A percentile compares a stretch with the other conserved stretches of the same genome.
These are phyloP conservation scores for Lactifluus piperatus DNA, from an alignment of 768 basidiomycete species.

Conservation along the genomic window DNA sequence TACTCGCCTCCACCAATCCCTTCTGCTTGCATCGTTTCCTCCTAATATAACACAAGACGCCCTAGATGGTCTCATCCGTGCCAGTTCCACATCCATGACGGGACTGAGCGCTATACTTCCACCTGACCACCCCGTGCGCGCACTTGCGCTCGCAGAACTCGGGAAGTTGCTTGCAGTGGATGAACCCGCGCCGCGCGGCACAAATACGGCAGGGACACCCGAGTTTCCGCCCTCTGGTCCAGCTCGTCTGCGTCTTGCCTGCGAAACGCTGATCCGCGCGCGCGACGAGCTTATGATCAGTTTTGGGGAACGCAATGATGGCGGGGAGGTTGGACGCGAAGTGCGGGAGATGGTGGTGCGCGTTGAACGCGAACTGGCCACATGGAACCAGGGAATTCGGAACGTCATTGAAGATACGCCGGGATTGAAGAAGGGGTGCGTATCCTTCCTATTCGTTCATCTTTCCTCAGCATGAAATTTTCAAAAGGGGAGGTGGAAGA, in stretches of 20 bases:
- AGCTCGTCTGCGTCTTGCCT: constrained; percentile 51
- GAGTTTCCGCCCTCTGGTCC: constrained; percentile 63
- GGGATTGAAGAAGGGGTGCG: constrained; percentile 2
- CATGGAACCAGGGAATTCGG: constrained; percentile 56
- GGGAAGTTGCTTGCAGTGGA: constrained; percentile 78
- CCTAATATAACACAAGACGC: constrained; percentile 35
- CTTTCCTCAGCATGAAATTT: too few relatives aligned
- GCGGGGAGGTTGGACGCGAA: constrained; percentile 60
- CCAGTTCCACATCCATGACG: constrained; percentile 42
- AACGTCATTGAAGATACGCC: constrained; percentile 43
- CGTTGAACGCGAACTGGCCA: constrained; percentile 63
- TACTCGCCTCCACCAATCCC: constrained; percentile 57
- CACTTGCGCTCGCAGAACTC: constrained; percentile 65
- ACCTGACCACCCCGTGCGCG: constrained; percentile 69
- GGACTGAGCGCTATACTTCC: constrained; percentile 48
- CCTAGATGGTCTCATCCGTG: constrained; percentile 56
- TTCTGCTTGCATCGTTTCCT: constrained; percentile 49
- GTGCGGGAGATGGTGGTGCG: constrained; percentile 50
- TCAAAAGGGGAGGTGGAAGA: too few relatives aligned
- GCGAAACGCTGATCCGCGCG: constrained; percentile 55
- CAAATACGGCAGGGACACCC: constrained; percentile 9
- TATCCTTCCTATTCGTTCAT: too few relatives aligned
- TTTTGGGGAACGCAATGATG: constrained; percentile 62
- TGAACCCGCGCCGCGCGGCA: constrained; percentile 42
- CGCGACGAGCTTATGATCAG: constrained; percentile 54